Evolutionary conservation across 1,284 basidiomycete genomes (phyloP), one percentile per base, ranked within the genome.

Genomic region (Ceratobasidium theobromae): DNA sequence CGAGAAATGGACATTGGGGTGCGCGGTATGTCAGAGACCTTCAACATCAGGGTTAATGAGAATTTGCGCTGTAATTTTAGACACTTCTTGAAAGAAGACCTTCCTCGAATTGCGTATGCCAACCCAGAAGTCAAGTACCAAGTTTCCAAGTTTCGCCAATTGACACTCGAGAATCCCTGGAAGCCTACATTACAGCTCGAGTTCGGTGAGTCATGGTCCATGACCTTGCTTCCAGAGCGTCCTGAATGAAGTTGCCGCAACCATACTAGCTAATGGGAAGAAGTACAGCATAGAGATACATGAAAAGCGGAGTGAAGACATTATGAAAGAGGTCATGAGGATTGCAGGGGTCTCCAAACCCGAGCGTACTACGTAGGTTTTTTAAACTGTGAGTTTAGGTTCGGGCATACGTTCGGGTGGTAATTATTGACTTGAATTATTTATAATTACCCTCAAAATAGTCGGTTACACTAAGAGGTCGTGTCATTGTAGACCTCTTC

Each of bases 41-140:
- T 25, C 4, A 27, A 48, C 12, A 23, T 25, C 16, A 25, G 16
- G 16, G 16, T 27, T 48, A 48, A 48, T 3, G 5, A 48, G n/a
- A n/a, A n/a, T n/a, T n/a, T n/a, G n/a, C 21, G 21, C 5, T 6
- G 23, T 48, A 8, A 16, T 27, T 46, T 46, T 66, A 89, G 89
- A 54, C 84, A 90, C 78, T 91, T 91, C 69, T 79, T 87, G 46
- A 88, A 87, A 72, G 85, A 91, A 45, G 80, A 88, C 21, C 76
- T 91, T 0, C 88, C 88, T 1, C 80, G 87, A 33, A 88, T 91
- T 78, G 85, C 82, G 6, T 89, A 83, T 74, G 84, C 83, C 1
- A 91, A 91, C 71, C 88, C 87, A 0, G 72, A 43, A 2, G 38
- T 64, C 12, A 41, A 33, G 9, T 64, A 78, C 9, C 71, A 35